Percentiles rank a stretch among this genome's conserved stretches.
phyloP scores from a whole-genome alignment of 192 early-diverging fungal species.

The Phlyctochytrium bullatum region DNA sequence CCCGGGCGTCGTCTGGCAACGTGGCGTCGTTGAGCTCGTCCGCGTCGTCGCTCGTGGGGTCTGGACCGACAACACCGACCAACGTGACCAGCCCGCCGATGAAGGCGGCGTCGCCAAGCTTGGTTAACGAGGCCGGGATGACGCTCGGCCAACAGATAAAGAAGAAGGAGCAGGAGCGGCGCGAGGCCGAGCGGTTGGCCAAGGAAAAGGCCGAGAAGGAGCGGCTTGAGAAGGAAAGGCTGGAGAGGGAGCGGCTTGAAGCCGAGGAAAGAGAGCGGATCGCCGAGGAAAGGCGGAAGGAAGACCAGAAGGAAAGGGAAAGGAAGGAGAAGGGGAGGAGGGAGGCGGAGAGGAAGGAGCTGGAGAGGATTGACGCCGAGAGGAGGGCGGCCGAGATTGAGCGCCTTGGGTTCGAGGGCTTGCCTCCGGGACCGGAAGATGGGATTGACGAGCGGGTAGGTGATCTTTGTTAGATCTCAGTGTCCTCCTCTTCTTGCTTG shows the following conservation, averaged over 20 bases:
- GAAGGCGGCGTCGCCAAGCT: no score
- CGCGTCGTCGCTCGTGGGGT: constrained; percentile 3
- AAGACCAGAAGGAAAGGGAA: constrained; percentile 15
- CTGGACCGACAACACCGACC: no score
- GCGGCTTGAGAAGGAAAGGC: not conserved
- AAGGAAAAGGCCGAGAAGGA: constrained; percentile 7
- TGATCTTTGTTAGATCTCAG: not conserved
- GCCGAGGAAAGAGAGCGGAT: not conserved
- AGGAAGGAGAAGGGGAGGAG: constrained; percentile 18
- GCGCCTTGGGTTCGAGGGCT: constrained; percentile 10
- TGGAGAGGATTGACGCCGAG: constrained; percentile 2
- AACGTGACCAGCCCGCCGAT: no score
- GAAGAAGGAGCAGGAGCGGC: constrained; percentile 1
- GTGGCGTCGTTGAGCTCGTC: not conserved
- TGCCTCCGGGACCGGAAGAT: not conserved
- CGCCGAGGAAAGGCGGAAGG: constrained; percentile 7
- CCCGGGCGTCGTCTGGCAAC: not conserved
- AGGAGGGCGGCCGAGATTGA: constrained; percentile 8
- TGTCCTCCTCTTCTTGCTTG: not conserved
- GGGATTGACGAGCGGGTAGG: constrained; percentile 16
- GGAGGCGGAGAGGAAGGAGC: constrained; percentile 13
- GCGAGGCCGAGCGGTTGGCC: not conserved
- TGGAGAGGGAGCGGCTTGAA: not conserved
- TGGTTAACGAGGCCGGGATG: no score
- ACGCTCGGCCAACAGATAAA: not conserved